phyloP scores from a whole-genome alignment of 1,284 basidiomycete genomes.

The Exobasidium rhododendri region DNA sequence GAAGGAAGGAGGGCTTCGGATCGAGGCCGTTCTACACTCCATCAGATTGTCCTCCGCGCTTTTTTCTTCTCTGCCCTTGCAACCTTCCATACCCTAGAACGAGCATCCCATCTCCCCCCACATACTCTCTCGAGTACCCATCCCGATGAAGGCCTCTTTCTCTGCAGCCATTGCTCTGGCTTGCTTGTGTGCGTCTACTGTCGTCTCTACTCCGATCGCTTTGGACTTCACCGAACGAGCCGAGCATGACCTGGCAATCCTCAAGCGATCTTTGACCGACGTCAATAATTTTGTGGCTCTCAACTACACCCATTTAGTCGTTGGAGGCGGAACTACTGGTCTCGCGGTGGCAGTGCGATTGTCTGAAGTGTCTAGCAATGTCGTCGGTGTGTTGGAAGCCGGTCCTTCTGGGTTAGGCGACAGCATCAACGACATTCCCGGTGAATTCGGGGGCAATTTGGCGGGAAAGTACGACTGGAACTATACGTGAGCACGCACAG shows the following conservation, averaged over 20 bases:
- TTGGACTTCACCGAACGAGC: not conserved
- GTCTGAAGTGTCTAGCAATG: conserved; percentile 38
- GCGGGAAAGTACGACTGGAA: conserved; percentile 40
- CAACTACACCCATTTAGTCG: conserved; percentile 9
- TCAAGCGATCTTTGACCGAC: not conserved
- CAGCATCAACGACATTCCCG: conserved; percentile 36
- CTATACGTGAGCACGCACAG: conserved; percentile 31
- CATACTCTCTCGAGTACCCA: not conserved
- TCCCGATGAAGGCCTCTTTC: not conserved
- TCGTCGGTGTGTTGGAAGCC: conserved; percentile 48
- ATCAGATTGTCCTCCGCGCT: too few relatives aligned
- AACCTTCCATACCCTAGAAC: too few relatives aligned
- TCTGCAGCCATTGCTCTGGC: not conserved
- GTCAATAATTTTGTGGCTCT: not conserved
- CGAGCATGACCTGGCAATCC: not conserved
- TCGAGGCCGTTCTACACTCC: too few relatives aligned
- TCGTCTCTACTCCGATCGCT: not conserved
- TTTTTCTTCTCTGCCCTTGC: too few relatives aligned
- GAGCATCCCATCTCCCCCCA: too few relatives aligned
- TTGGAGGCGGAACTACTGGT: conserved; percentile 23
- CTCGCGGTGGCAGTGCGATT: conserved; percentile 39
- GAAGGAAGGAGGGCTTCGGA: too few relatives aligned
- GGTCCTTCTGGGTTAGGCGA: conserved; percentile 33
- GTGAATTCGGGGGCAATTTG: conserved; percentile 35
- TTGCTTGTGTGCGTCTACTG: not conserved